phyloP scores from a whole-genome alignment of 805 yeast genomes.

The Danielozyma ontarioensis region DNA sequence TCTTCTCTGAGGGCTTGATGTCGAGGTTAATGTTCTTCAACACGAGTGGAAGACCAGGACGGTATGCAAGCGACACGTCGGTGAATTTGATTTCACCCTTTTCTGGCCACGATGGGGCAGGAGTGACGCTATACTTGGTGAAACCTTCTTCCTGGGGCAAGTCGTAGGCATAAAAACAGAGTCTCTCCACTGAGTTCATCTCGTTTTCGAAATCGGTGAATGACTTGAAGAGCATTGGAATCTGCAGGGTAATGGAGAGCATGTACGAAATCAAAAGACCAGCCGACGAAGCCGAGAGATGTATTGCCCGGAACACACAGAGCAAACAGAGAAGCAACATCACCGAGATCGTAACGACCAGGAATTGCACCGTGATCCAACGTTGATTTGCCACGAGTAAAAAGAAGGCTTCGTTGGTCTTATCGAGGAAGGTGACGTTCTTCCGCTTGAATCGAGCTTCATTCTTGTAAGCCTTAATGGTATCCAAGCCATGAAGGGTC shows the following conservation, averaged over 20 bases:
- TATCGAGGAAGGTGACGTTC: constrained; percentile 45
- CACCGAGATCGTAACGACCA: constrained; percentile 46
- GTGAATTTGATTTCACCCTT: constrained; percentile 13
- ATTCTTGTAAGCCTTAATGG: constrained; percentile 56
- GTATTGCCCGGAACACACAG: constrained; percentile 55
- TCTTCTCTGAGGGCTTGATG: constrained; percentile 13
- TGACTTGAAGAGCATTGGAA: constrained; percentile 58
- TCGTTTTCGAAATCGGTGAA: constrained; percentile 71
- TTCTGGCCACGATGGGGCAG: constrained; percentile 12
- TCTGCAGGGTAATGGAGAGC: constrained; percentile 48
- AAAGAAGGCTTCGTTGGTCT: constrained; percentile 64
- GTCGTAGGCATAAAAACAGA: constrained; percentile 58
- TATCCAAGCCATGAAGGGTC: constrained; percentile 57
- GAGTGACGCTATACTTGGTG: no score
- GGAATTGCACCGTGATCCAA: constrained; percentile 66
- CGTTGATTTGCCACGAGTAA: constrained; percentile 62
- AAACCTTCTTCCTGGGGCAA: constrained; percentile 56
- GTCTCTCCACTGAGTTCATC: constrained; percentile 71
- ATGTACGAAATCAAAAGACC: constrained; percentile 67
- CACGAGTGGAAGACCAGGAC: constrained; percentile 13
- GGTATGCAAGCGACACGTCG: constrained; percentile 12
- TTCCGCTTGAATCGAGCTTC: constrained; percentile 42
- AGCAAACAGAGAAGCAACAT: constrained; percentile 53
- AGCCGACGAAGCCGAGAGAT: constrained; percentile 54
- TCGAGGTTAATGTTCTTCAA: constrained; percentile 13